These are phyloP conservation scores for Fusarium papillatum DNA, from an alignment of 2,329 filamentous ascomycete species.

Conservation along the genomic window DNA sequence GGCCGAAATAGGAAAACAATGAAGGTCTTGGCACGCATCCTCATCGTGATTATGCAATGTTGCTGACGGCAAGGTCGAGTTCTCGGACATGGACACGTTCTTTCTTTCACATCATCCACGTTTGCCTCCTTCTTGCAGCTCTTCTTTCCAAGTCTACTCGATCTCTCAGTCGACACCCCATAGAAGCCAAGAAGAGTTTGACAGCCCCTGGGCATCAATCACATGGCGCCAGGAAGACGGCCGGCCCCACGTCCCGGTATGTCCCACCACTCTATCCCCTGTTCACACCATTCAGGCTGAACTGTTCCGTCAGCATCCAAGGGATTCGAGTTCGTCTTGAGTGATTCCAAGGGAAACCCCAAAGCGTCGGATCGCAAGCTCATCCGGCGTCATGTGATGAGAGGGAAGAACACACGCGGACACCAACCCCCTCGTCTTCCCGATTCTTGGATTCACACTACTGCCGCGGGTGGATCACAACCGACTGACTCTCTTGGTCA, in stretches of 20 bases:
- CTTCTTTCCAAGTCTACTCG: not conserved
- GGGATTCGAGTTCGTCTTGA: conserved; percentile 44
- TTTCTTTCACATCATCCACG: not conserved
- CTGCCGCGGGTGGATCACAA: not conserved
- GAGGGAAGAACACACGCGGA: conserved; percentile 40
- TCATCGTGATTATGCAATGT: conserved; percentile 1
- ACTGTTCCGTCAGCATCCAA: conserved; percentile 22
- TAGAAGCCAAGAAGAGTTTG: not conserved
- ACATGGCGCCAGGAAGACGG: not conserved
- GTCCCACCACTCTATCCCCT: not conserved
- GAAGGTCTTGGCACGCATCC: not conserved
- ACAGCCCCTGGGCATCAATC: not conserved
- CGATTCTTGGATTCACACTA: not conserved
- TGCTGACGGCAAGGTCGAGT: not conserved
- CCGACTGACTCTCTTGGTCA: not conserved
- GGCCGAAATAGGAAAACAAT: conserved; percentile 1
- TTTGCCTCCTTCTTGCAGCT: not conserved
- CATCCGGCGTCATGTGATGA: conserved; percentile 46
- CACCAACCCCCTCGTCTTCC: not conserved
- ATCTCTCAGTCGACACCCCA: not conserved
- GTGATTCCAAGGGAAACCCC: conserved; percentile 40
- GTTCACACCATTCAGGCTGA: not conserved
- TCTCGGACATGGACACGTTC: not conserved
- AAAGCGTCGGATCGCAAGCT: conserved; percentile 41
- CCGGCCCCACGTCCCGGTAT: not conserved